A percentile compares a stretch with the other conserved stretches of the same genome.
Evolutionary conservation across 768 basidiomycete genomes (phyloP).

Genomic region (Trametes cubensis): DNA sequence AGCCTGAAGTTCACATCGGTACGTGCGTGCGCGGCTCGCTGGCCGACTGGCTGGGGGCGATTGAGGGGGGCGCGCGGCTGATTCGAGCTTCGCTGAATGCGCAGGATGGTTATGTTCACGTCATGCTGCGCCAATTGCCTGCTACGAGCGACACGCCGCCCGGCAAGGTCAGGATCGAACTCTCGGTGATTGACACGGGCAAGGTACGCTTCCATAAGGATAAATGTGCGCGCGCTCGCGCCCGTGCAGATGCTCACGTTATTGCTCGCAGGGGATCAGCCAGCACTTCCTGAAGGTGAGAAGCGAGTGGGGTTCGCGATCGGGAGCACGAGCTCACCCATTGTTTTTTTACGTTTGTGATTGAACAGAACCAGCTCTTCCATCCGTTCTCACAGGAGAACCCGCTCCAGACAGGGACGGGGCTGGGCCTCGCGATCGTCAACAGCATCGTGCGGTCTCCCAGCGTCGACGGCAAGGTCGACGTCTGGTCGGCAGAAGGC

Average conservation of each 20-base stretch:
- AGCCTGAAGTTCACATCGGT: slow-evolving; percentile 91
- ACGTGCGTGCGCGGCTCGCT: slow-evolving; percentile 29
- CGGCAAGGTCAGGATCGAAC: slow-evolving; percentile 72
- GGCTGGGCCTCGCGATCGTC: slow-evolving; percentile 92
- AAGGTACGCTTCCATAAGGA: slow-evolving; percentile 53
- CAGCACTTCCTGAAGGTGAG: slow-evolving; percentile 86
- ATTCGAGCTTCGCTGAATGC: slow-evolving; percentile 3
- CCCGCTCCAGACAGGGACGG: slow-evolving; percentile 89
- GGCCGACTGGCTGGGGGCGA: background rate
- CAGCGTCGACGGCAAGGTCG: slow-evolving; percentile 87
- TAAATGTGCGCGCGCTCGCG: background rate
- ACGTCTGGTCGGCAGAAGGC: slow-evolving; percentile 91
- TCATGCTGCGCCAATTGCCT: slow-evolving; percentile 76
- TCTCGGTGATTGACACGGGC: slow-evolving; percentile 86
- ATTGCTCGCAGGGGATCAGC: slow-evolving; percentile 71
- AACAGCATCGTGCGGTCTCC: slow-evolving; percentile 88
- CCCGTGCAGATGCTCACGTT: background rate
- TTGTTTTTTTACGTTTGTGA: background rate
- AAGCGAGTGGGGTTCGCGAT: no score
- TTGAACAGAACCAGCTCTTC: slow-evolving; percentile 81
- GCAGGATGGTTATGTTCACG: slow-evolving; percentile 86
- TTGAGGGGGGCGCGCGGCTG: background rate
- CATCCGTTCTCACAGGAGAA: slow-evolving; percentile 98
- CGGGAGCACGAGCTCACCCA: background rate
- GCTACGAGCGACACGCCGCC: slow-evolving; percentile 53